Base-by-base conservation (phyloP, 306 rosid genomes). In the Styphnolobium japonicum region DNA sequence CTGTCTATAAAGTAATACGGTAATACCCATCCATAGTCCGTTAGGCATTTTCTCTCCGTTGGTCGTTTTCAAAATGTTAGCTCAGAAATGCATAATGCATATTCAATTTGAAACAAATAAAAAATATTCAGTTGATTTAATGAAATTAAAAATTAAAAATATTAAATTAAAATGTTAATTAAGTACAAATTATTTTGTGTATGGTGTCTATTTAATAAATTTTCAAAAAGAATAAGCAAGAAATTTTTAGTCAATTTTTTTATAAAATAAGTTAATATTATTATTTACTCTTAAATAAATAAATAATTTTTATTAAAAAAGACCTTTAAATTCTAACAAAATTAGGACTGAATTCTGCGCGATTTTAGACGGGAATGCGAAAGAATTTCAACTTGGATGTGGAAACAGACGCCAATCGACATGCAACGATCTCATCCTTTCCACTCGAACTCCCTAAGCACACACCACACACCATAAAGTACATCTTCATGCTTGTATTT, bases 381-480 rank as follows among this genome's bases (percentile, higher is more conserved):
- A 74, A 55, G 80, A 83, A 71, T 81, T 78, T 68, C 67, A 48
- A 86, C 84, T 86, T 77, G 61, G 75, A 87, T 62, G 79, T 84
- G 87, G 40, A 78, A 48, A 66, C 68, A 80, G 87, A 86, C 65
- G 81, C 92, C 92, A 85, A 83, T 65, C 45, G 83, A 80, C 87
- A 82, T 77, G 84, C 83, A 75, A 58, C 85, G 19, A 85, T 87
- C 93, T 90, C 91, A 90, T 92, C 92, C 90, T 73, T 58, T 73
- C 81, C 77, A 23, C 78, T 58, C 72, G 61, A 84, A 70, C 57
- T 83, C 64, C 68, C 75, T 23, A 71, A 81, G 70, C 88, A 84
- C 85, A 77, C 86, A 83, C 97, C 89, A 85, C 93, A 88, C 88
- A 77, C 73, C 83, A 57, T 37, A 46, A 86, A 72, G 56, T 64